These are phyloP conservation scores for Primulina tabacum DNA, from an alignment of 257 asterid species.

Conservation along the genomic window DNA sequence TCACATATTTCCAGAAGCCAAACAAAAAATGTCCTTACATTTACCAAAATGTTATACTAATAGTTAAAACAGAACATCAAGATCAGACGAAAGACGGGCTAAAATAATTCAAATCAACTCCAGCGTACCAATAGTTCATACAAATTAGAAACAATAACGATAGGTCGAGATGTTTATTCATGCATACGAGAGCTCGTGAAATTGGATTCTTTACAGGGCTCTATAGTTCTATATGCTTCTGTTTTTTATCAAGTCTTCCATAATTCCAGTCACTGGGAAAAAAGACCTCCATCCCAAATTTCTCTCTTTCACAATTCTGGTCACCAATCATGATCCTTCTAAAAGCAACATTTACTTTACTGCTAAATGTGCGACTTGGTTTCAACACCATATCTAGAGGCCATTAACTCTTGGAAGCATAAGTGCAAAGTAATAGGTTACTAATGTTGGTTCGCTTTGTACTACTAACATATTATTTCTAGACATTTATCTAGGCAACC, in stretches of 20 bases:
- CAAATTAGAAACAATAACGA: too few species aligned
- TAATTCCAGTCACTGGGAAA: neutral
- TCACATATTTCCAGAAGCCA: conserved; percentile 3
- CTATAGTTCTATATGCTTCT: neutral
- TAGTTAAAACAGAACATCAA: too few species aligned
- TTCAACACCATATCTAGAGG: neutral
- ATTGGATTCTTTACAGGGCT: neutral
- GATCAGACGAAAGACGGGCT: too few species aligned
- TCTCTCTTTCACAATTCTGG: neutral
- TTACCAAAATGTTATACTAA: too few species aligned
- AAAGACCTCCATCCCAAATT: neutral
- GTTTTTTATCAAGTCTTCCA: neutral
- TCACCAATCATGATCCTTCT: neutral
- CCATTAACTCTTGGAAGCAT: neutral
- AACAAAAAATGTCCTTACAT: too few species aligned
- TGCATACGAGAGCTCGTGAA: too few species aligned
- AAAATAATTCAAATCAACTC: too few species aligned
- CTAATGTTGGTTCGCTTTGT: neutral
- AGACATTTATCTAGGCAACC: neutral
- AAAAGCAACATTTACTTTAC: neutral
- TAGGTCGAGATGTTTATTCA: too few species aligned
- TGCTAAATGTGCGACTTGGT: neutral
- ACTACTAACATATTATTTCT: too few species aligned
- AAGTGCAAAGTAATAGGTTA: neutral
- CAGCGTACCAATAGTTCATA: too few species aligned